Conservation (phyloP, 1,284 basidiomycete genomes). For the Sutorius eximius region DNA sequence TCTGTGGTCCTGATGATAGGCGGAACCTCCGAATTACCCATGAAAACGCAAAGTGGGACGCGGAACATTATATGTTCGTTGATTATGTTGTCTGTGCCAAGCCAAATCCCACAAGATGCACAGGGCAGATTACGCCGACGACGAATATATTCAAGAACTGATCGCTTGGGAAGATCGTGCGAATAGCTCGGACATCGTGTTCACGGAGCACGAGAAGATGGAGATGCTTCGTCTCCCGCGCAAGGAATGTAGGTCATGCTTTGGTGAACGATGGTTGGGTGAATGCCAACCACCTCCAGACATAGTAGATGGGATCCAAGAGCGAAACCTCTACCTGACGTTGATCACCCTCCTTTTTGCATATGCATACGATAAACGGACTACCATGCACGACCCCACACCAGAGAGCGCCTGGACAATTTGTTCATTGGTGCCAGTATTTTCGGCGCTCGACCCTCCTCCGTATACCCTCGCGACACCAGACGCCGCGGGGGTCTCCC, state of each 20-base stretch:
- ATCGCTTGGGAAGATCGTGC: constrained; percentile 61
- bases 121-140: constrained; percentile 78
- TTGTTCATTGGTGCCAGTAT: constrained; percentile 64
- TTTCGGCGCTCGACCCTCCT: constrained; percentile 74
- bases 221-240: constrained; percentile 68
- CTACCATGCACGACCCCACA: constrained; percentile 71
- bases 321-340: constrained; percentile 62
- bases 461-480: constrained; percentile 39
- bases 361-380: constrained; percentile 73
- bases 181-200: constrained; percentile 43
- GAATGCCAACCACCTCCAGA: constrained; percentile 43
- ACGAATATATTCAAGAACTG: constrained; percentile 69
- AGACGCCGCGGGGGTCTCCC: constrained; percentile 12
- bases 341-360: constrained; percentile 71
- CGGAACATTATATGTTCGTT: constrained; percentile 76
- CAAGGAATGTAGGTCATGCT: constrained; percentile 64
- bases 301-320: constrained; percentile 53
- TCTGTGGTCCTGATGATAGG: constrained; percentile 44
- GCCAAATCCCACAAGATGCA: constrained; percentile 3
- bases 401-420: constrained; percentile 85
- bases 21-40: constrained; percentile 50
- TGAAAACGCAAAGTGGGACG: constrained; percentile 76
- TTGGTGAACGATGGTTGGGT: neutral
- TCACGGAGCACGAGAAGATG: constrained; percentile 69
- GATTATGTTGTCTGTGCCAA: constrained; percentile 1